phyloP scores from a whole-genome alignment of 352 stramenopile genomes.

The Phytophthora pisi region DNA sequence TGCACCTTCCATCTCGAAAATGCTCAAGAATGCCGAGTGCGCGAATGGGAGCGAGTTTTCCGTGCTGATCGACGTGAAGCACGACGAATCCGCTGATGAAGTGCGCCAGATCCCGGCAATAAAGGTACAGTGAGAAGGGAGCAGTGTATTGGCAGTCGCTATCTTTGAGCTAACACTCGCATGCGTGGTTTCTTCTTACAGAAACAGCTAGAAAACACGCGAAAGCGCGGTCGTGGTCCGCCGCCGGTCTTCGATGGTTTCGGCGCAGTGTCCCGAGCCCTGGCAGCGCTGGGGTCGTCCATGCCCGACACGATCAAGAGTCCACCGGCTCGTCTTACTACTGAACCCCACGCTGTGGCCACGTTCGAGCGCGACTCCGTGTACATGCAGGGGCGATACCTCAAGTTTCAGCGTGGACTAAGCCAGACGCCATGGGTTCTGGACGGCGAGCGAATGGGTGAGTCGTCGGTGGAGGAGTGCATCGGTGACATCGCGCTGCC shows the following conservation, averaged over 20 bases:
- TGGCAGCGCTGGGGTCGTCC: constrained; percentile 42
- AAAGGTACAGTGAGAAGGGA: constrained; percentile 41
- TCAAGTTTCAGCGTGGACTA: constrained; percentile 90
- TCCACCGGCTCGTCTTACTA: constrained; percentile 50
- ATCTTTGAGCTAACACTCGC: background rate
- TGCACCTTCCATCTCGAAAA: constrained; percentile 45
- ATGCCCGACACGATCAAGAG: constrained; percentile 66
- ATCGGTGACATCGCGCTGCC: constrained; percentile 79
- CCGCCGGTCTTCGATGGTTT: constrained; percentile 76
- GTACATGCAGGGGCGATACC: constrained; percentile 90
- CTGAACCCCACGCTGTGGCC: constrained; percentile 39
- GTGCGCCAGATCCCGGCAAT: constrained; percentile 80
- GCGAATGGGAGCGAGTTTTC: constrained; percentile 65
- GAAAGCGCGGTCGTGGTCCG: constrained; percentile 72
- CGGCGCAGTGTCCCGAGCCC: constrained; percentile 72
- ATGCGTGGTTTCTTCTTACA: constrained; percentile 19
- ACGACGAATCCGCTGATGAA: constrained; percentile 73
- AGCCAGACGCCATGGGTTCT: constrained; percentile 93
- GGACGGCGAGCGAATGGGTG: constrained; percentile 83
- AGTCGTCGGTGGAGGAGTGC: constrained; percentile 90
- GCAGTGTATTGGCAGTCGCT: background rate
- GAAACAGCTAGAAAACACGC: constrained; percentile 63
- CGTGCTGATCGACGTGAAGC: constrained; percentile 69
- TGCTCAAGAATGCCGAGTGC: constrained; percentile 59
- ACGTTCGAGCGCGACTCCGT: constrained; percentile 82